phyloP scores from a whole-genome alignment of 73 alveolate species.

The Diophrys sp. region DNA sequence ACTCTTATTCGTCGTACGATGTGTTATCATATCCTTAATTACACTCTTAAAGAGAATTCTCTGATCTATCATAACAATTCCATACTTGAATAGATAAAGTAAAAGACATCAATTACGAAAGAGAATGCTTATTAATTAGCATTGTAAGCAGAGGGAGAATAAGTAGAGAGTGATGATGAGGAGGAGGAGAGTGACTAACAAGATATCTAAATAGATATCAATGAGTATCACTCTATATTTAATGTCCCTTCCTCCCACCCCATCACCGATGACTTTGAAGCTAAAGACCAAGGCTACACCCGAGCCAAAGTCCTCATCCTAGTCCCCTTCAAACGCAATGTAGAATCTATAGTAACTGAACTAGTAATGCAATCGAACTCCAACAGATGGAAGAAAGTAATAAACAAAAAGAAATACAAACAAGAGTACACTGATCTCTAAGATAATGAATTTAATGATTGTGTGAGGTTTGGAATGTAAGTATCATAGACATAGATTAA shows the following conservation, averaged over 20 bases:
- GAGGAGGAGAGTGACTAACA: background rate
- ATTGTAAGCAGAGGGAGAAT: conserved; percentile 3
- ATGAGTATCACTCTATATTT: background rate
- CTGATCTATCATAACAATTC: conserved; percentile 13
- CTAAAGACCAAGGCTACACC: conserved; percentile 86
- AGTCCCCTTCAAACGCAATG: conserved; percentile 79
- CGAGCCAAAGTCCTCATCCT: conserved; percentile 81
- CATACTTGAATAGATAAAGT: conserved; percentile 1
- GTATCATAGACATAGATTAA: conserved; percentile 59
- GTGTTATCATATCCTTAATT: conserved; percentile 20
- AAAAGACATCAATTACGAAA: conserved; percentile 18
- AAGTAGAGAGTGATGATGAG: conserved; percentile 7
- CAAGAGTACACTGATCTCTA: conserved; percentile 57
- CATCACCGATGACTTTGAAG: conserved; percentile 10
- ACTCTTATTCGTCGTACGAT: conserved; percentile 20
- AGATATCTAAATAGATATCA: background rate
- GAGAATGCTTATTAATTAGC: conserved; percentile 47
- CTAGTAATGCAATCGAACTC: conserved; percentile 58
- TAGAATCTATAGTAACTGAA: conserved; percentile 68
- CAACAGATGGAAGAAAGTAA: conserved; percentile 80
- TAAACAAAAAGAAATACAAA: conserved; percentile 78
- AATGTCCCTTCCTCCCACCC: background rate
- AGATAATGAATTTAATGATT: conserved; percentile 81
- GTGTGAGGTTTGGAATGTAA: conserved; percentile 73
- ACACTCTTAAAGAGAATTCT: conserved; percentile 5